phyloP scores from a whole-genome alignment of 768 basidiomycete species.

The Psilocybe cubensis region DNA sequence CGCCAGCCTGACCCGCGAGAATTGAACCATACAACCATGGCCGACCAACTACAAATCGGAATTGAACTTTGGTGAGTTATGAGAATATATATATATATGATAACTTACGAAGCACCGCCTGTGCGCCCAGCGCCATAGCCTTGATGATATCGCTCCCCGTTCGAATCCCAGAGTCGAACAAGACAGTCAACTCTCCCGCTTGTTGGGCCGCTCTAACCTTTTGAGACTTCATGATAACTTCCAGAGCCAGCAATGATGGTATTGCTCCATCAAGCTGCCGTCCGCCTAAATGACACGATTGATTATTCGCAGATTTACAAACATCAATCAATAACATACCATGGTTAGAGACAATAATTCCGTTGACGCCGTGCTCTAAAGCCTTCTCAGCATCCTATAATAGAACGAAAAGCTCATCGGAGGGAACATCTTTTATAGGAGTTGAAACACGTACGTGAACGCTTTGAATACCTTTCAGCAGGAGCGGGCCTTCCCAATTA shows the following conservation, averaged over 20 bases:
- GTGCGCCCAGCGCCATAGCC: conserved; percentile 85
- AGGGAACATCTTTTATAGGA: background rate
- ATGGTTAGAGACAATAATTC: conserved; percentile 83
- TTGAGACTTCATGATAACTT: conserved; percentile 65
- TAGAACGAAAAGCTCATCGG: background rate
- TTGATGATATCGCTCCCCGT: conserved; percentile 85
- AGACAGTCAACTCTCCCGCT: conserved; percentile 63
- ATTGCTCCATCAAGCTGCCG: conserved; percentile 82
- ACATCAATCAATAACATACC: conserved; percentile 40
- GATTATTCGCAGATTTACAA: background rate
- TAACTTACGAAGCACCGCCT: conserved; percentile 72
- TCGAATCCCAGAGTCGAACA: conserved; percentile 84
- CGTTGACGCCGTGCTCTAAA: conserved; percentile 64
- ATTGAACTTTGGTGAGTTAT: background rate
- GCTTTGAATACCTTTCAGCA: conserved; percentile 79
- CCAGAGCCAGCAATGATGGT: conserved; percentile 72
- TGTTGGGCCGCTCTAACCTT: conserved; percentile 60
- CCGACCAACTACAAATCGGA: conserved; percentile 57
- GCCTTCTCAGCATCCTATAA: conserved; percentile 70
- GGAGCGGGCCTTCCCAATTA: conserved; percentile 77
- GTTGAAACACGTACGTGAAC: conserved; percentile 47
- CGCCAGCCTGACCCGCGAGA: conserved; percentile 71
- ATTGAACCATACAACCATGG: conserved; percentile 77
- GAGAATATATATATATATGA: background rate
- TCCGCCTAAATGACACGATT: conserved; percentile 47